Evolutionary conservation across 2,329 filamentous ascomycete genomes (phyloP).

Genomic region (Decorospora gaudefroyi): DNA sequence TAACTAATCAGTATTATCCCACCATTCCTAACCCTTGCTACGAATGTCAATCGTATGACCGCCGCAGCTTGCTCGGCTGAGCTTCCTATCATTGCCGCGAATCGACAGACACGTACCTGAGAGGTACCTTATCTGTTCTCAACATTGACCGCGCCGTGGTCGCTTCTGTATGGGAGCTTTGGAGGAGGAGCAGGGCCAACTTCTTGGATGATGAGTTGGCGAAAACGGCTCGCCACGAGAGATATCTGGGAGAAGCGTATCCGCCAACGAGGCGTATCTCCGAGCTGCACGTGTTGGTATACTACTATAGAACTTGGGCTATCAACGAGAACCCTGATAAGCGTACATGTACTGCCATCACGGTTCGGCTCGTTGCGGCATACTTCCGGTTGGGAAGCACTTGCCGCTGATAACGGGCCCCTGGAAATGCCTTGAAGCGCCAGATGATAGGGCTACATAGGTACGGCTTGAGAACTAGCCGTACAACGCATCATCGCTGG

Average conservation of each 20-base stretch:
- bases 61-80: not conserved
- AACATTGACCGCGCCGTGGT: conserved; percentile 18
- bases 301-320: conserved; percentile 17
- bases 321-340: conserved; percentile 18
- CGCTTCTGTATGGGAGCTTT: conserved; percentile 17
- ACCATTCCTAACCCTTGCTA: not conserved
- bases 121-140: conserved; percentile 9
- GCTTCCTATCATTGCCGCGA: conserved; percentile 1
- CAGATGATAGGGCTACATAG: too few species aligned
- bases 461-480: conserved; percentile 1
- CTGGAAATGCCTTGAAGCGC: conserved; percentile 13
- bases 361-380: conserved; percentile 27
- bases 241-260: conserved; percentile 4
- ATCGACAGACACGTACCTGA: not conserved
- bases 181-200: conserved; percentile 6
- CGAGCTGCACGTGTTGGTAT: conserved; percentile 15
- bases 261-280: conserved; percentile 10
- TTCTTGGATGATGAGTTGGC: conserved; percentile 28
- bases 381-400: conserved; percentile 24
- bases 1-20: conserved; percentile 7
- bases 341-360: conserved; percentile 11
- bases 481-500: conserved; percentile 4
- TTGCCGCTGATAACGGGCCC: conserved; percentile 24
- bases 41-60: not conserved
- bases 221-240: conserved; percentile 14